A percentile compares a stretch with the other conserved stretches of the same genome.
Conservation (phyloP, 208 protist species). For the Phytomonas francai region DNA sequence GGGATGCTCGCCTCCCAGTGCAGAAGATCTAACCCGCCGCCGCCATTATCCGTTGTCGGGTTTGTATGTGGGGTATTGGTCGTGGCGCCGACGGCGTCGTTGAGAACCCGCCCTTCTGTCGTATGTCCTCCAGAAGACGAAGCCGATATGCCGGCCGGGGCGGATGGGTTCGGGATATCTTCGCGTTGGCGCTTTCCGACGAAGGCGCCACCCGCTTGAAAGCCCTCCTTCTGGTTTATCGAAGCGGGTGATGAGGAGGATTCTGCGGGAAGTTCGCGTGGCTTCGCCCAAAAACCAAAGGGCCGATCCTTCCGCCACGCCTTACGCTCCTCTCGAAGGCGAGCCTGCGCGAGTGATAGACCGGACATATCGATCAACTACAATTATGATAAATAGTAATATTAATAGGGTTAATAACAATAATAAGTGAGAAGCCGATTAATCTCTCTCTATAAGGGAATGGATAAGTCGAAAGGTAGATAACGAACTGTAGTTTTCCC, state of each 20-base stretch:
- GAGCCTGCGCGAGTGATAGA: constrained; percentile 67
- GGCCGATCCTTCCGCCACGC: constrained; percentile 79
- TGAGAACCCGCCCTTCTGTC: background rate
- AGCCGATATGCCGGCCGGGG: too few species aligned
- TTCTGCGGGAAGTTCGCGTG: constrained; percentile 24
- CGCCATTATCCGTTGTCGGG: constrained; percentile 7
- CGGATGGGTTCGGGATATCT: background rate
- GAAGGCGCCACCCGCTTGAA: constrained; percentile 4
- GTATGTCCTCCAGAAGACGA: background rate
- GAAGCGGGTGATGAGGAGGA: background rate
- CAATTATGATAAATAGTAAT: constrained; percentile 1
- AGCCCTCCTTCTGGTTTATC: constrained; percentile 11
- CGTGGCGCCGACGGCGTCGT: background rate
- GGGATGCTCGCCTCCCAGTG: constrained; percentile 97
- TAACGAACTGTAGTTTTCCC: too few species aligned
- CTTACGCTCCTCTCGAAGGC: constrained; percentile 84
- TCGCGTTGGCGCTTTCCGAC: constrained; percentile 16
- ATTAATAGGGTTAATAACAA: background rate
- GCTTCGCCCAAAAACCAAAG: constrained; percentile 84
- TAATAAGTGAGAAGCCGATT: too few species aligned
- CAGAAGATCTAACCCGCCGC: constrained; percentile 89
- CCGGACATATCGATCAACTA: constrained; percentile 41
- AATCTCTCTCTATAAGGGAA: too few species aligned
- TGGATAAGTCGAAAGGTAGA: too few species aligned
- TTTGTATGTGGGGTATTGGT: constrained; percentile 10